Evolutionary conservation across 2,329 filamentous ascomycete genomes (phyloP).

Genomic region (Pseudogymnoascus sp.): DNA sequence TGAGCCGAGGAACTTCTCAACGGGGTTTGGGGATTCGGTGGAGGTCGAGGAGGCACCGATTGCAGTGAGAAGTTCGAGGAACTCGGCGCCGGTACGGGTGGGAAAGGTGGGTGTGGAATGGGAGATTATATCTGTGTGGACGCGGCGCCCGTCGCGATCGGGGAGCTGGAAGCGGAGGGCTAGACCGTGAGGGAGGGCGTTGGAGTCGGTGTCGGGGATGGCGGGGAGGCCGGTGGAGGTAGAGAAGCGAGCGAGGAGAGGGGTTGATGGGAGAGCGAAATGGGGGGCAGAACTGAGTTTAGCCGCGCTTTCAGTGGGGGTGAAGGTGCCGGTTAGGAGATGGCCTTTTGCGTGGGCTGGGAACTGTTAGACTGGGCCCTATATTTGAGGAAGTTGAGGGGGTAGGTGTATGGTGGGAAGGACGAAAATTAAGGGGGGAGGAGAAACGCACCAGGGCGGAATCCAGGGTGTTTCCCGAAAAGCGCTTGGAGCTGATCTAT

Average conservation of each 20-base stretch:
- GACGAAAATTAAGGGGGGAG: not conserved
- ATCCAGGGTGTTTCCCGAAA: slow-evolving; percentile 34
- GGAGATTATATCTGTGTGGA: slow-evolving; percentile 48
- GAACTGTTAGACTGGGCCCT: not conserved
- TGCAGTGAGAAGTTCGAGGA: slow-evolving; percentile 40
- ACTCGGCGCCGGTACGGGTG: slow-evolving; percentile 42
- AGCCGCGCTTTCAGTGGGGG: slow-evolving; percentile 35
- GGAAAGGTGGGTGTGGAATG: slow-evolving; percentile 47
- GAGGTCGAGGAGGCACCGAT: slow-evolving; percentile 26
- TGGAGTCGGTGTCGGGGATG: slow-evolving; percentile 40
- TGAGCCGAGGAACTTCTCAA: slow-evolving; percentile 35
- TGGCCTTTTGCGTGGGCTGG: slow-evolving; percentile 47
- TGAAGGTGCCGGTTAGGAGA: slow-evolving; percentile 44
- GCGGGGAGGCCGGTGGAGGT: slow-evolving; percentile 42
- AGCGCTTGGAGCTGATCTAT: slow-evolving; percentile 31
- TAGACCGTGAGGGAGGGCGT: slow-evolving; percentile 40
- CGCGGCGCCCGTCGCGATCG: slow-evolving; percentile 28
- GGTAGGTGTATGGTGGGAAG: not conserved
- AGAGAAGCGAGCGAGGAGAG: slow-evolving; percentile 42
- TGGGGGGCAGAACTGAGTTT: slow-evolving; percentile 40
- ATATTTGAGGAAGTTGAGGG: not conserved
- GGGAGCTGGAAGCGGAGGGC: slow-evolving; percentile 40
- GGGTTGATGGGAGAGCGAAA: slow-evolving; percentile 37
- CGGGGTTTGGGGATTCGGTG: slow-evolving; percentile 17
- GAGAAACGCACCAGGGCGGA: slow-evolving; percentile 29